Evolutionary conservation across 2,329 filamentous ascomycete genomes (phyloP).

Genomic region (Cordyceps pruinosa): DNA sequence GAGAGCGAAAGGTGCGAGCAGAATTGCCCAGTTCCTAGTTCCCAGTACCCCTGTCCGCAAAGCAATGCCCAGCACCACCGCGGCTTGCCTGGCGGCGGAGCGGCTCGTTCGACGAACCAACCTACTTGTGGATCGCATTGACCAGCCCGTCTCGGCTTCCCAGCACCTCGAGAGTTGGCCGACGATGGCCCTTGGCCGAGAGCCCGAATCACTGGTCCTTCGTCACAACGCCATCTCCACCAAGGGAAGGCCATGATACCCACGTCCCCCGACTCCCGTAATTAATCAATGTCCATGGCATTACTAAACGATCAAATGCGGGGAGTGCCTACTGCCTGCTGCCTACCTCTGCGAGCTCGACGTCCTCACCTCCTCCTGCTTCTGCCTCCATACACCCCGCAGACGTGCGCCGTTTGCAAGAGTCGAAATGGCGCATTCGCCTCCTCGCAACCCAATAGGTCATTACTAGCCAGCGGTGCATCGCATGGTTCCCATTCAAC

Average conservation of each 20-base stretch:
- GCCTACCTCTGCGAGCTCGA: too few species aligned
- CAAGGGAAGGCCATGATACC: not conserved
- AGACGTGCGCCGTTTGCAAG: not conserved
- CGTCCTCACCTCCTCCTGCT: too few species aligned
- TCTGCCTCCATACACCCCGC: too few species aligned
- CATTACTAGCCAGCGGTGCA: too few species aligned
- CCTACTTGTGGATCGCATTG: slow-evolving; percentile 3
- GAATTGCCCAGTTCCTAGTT: too few species aligned
- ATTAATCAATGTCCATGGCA: not conserved
- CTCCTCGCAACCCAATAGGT: too few species aligned
- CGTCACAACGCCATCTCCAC: not conserved
- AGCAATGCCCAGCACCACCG: not conserved
- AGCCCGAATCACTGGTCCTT: not conserved
- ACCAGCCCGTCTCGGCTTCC: too few species aligned
- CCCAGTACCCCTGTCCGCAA: not conserved
- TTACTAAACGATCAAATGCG: not conserved
- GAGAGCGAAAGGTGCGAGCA: too few species aligned
- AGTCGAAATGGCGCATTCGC: not conserved
- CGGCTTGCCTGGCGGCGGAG: not conserved
- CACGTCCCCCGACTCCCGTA: not conserved
- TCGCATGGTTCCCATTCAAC: too few species aligned
- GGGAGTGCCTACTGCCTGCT: not conserved
- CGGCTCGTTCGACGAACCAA: not conserved
- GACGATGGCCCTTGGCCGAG: not conserved
- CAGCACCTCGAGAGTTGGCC: not conserved